Evolutionary conservation across 768 basidiomycete genomes (phyloP).

Genomic region (button mushroom (Agaricus bisporus)): DNA sequence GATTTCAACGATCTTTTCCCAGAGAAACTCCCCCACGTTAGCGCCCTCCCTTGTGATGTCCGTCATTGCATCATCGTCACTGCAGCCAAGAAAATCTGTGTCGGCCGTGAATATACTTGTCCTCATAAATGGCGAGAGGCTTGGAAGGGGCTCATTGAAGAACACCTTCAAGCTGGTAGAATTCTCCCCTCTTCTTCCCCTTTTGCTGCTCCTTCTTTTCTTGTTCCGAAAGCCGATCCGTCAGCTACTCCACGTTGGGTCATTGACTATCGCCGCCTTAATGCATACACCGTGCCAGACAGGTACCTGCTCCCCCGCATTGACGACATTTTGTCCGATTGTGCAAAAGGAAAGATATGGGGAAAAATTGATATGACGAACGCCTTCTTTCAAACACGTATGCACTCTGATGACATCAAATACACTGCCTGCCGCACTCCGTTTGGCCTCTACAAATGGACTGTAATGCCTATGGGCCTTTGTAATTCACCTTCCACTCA

Average conservation of each 20-base stretch:
- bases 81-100: neutral
- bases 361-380: constrained; percentile 34
- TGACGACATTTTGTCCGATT: constrained; percentile 21
- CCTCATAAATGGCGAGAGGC: constrained; percentile 25
- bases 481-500: constrained; percentile 25
- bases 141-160: constrained; percentile 24
- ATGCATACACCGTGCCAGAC: constrained; percentile 13
- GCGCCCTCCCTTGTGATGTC: neutral
- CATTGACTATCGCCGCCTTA: constrained; percentile 25
- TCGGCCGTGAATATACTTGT: constrained; percentile 21
- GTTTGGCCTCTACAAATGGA: constrained; percentile 28
- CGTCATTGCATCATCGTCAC: neutral
- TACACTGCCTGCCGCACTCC: constrained; percentile 22
- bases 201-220: constrained; percentile 23
- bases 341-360: constrained; percentile 28
- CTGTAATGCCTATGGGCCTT: constrained; percentile 31
- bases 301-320: constrained; percentile 15
- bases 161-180: too few relatives aligned
- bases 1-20: too few relatives aligned
- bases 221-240: neutral
- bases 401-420: constrained; percentile 17
- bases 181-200: constrained; percentile 20
- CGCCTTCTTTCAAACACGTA: constrained; percentile 27
- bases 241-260: constrained; percentile 27
- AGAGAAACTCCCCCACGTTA: too few relatives aligned